These are phyloP conservation scores for Wakefieldia striispora DNA, from an alignment of 768 basidiomycete genomes.

Conservation along the genomic window DNA sequence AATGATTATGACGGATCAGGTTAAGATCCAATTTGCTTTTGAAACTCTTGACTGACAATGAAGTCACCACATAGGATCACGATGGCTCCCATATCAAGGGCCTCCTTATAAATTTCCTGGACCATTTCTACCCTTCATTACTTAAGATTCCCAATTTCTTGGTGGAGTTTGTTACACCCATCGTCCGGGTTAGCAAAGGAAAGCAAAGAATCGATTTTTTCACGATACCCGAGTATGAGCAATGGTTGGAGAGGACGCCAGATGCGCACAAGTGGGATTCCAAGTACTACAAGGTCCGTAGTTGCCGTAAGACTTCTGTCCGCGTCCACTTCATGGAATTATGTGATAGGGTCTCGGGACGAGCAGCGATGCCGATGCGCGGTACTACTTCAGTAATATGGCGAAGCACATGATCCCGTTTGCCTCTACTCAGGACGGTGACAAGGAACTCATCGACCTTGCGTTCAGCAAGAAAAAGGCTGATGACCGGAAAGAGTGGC, in stretches of 20 bases:
- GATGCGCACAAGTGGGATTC: slow-evolving; percentile 80
- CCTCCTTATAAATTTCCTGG: slow-evolving; percentile 96
- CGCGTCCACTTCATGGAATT: slow-evolving; percentile 1
- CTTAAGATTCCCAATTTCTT: slow-evolving; percentile 89
- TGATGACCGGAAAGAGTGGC: slow-evolving; percentile 98
- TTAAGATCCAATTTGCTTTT: slow-evolving; percentile 26
- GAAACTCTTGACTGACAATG: background rate
- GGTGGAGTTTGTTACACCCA: slow-evolving; percentile 98
- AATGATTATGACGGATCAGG: slow-evolving; percentile 99
- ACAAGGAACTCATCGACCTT: slow-evolving; percentile 88
- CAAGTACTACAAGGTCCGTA: slow-evolving; percentile 95
- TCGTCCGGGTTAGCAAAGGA: slow-evolving; percentile 89
- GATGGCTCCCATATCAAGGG: slow-evolving; percentile 99
- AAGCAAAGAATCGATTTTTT: slow-evolving; percentile 85
- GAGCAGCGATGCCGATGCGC: slow-evolving; percentile 83
- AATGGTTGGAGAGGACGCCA: slow-evolving; percentile 80
- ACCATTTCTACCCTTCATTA: slow-evolving; percentile 94
- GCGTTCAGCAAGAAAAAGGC: slow-evolving; percentile 99
- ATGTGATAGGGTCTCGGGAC: slow-evolving; percentile 86
- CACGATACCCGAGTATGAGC: slow-evolving; percentile 94
- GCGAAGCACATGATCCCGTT: slow-evolving; percentile 94
- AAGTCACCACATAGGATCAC: slow-evolving; percentile 70
- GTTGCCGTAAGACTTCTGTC: background rate
- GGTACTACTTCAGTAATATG: slow-evolving; percentile 92
- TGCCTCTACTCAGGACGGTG: slow-evolving; percentile 73